Percentiles rank a stretch among this genome's conserved stretches.
Conservation (phyloP, 202 grass and related monocot species). For the Schoenoplectus tabernaemontani region DNA sequence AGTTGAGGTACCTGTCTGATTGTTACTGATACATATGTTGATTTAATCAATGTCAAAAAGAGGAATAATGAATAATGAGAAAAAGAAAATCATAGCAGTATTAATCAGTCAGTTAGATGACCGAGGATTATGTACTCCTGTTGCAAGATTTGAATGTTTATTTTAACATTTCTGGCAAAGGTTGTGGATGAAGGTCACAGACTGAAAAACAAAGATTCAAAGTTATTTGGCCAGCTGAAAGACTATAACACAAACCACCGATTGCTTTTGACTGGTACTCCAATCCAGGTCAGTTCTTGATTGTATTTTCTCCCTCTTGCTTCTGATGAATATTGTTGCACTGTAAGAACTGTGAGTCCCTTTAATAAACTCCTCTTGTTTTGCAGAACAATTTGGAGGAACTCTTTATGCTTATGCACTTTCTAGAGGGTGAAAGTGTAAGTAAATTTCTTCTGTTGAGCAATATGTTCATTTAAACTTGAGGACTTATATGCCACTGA, state of each 20-base stretch:
- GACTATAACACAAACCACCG: conserved; percentile 86
- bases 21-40: background rate
- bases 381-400: conserved; percentile 98
- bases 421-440: conserved; percentile 97
- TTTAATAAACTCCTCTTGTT: conserved; percentile 24
- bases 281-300: conserved; percentile 58
- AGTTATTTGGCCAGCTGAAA: conserved; percentile 86
- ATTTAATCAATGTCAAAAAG: background rate
- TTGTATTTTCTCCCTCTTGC: conserved; percentile 16
- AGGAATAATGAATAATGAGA: background rate
- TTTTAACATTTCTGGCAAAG: conserved; percentile 30
- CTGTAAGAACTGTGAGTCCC: background rate
- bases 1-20: background rate
- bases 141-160: conserved; percentile 23
- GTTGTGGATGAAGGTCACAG: conserved; percentile 98
- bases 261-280: conserved; percentile 95
- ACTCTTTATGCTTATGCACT: conserved; percentile 99
- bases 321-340: background rate
- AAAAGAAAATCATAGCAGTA: background rate
- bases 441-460: conserved; percentile 25
- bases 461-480: background rate
- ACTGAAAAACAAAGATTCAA: conserved; percentile 98
- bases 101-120: background rate
- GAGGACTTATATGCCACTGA: background rate
- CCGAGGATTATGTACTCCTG: background rate